Evolutionary conservation across 805 yeast species (phyloP).

Genomic region (Saturnispora halmiae): DNA sequence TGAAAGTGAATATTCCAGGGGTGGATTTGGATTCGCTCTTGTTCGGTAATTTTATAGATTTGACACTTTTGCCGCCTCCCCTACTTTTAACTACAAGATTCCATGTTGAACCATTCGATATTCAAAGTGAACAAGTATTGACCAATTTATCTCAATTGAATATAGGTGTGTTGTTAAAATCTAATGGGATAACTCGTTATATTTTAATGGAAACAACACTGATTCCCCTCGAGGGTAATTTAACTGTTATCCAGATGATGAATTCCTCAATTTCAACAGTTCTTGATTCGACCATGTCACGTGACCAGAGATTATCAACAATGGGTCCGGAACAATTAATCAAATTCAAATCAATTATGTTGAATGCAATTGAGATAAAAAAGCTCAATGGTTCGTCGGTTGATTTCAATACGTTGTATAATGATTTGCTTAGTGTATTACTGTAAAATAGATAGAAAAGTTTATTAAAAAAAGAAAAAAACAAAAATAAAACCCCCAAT

Average conservation of each 20-base stretch:
- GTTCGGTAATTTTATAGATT: background rate
- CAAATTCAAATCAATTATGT: background rate
- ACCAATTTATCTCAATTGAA: background rate
- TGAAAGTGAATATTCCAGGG: too few species aligned
- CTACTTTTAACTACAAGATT: background rate
- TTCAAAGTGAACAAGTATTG: background rate
- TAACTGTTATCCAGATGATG: background rate
- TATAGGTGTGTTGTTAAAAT: background rate
- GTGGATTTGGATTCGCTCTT: too few species aligned
- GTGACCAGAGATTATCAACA: background rate
- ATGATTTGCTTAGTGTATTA: background rate
- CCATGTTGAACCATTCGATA: background rate
- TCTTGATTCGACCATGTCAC: background rate
- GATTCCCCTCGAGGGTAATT: background rate
- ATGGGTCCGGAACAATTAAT: background rate
- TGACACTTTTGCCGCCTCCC: background rate
- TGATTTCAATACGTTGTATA: background rate
- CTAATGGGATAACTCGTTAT: background rate
- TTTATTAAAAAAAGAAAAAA: too few species aligned
- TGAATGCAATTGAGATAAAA: background rate
- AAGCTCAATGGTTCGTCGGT: too few species aligned
- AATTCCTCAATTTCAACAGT: slow-evolving; percentile 1
- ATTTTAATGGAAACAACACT: background rate
- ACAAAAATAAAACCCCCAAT: too few species aligned
- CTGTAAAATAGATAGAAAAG: background rate